Percentiles rank a stretch among this genome's conserved stretches.
Evolutionary conservation across 2,329 filamentous ascomycete genomes (phyloP).

Genomic region (Grosmannia clavigera): DNA sequence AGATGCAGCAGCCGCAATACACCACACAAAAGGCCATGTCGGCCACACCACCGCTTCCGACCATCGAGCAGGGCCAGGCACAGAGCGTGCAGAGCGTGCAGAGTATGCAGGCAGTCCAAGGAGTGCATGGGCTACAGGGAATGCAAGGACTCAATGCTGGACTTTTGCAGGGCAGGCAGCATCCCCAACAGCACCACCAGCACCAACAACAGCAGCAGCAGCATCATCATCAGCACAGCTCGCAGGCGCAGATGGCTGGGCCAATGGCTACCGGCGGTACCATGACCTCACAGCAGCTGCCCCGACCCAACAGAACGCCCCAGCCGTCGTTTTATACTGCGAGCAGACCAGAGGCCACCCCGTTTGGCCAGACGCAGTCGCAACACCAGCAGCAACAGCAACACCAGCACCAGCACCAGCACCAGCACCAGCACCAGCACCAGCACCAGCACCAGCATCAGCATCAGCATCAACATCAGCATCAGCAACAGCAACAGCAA

Average conservation of each 20-base stretch:
- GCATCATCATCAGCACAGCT: slow-evolving; percentile 6
- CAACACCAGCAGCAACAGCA: slow-evolving; percentile 9
- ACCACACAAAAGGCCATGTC: slow-evolving; percentile 9
- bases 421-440: too few species aligned
- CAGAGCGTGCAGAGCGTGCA: neutral
- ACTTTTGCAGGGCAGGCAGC: slow-evolving; percentile 4
- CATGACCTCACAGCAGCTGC: slow-evolving; percentile 14
- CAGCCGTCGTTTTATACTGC: slow-evolving; percentile 7
- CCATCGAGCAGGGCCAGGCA: slow-evolving; percentile 1
- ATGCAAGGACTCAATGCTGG: slow-evolving; percentile 3
- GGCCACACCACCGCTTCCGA: slow-evolving; percentile 6
- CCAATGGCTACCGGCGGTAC: slow-evolving; percentile 5
- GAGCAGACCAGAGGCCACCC: neutral
- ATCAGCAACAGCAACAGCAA: slow-evolving; percentile 4
- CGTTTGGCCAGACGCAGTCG: slow-evolving; percentile 7
- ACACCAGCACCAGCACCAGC: slow-evolving; percentile 7
- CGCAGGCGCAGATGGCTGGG: slow-evolving; percentile 12
- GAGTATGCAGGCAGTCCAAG: neutral
- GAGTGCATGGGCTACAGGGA: neutral
- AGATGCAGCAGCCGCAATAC: slow-evolving; percentile 1
- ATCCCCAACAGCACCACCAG: slow-evolving; percentile 10
- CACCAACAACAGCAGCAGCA: slow-evolving; percentile 4
- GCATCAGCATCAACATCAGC: slow-evolving; percentile 8
- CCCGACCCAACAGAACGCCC: slow-evolving; percentile 5
- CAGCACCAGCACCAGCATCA: slow-evolving; percentile 9